Evolutionary conservation across 2,329 filamentous ascomycete genomes (phyloP).

Genomic region (Ophiostoma angusticollis): DNA sequence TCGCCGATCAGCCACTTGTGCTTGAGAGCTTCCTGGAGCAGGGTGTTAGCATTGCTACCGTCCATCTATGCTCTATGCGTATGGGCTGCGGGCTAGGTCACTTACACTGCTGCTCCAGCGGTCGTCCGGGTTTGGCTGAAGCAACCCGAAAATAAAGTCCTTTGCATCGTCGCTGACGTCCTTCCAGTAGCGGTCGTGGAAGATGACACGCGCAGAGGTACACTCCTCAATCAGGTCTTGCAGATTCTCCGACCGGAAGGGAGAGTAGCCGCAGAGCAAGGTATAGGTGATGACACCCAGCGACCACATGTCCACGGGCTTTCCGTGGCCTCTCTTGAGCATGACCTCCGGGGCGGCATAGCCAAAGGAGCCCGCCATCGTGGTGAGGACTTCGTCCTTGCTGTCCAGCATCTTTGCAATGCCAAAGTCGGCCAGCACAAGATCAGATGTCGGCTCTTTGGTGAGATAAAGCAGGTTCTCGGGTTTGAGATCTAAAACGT

Average conservation of each 20-base stretch:
- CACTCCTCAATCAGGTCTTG: slow-evolving; percentile 92
- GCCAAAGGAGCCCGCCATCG: slow-evolving; percentile 96
- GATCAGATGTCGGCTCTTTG: slow-evolving; percentile 59
- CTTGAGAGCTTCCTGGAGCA: slow-evolving; percentile 53
- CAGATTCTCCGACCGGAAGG: slow-evolving; percentile 90
- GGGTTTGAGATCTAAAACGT: slow-evolving; percentile 71
- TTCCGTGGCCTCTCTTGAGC: slow-evolving; percentile 94
- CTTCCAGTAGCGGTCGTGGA: slow-evolving; percentile 97
- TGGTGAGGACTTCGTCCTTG: slow-evolving; percentile 83
- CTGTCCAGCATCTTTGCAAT: slow-evolving; percentile 96
- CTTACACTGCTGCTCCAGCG: slow-evolving; percentile 66
- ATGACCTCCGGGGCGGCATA: slow-evolving; percentile 98
- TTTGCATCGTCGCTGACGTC: slow-evolving; percentile 94
- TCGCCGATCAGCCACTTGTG: slow-evolving; percentile 86
- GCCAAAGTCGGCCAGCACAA: slow-evolving; percentile 93
- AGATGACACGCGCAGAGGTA: slow-evolving; percentile 68
- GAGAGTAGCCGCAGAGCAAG: slow-evolving; percentile 92
- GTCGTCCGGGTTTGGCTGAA: slow-evolving; percentile 65
- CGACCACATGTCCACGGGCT: slow-evolving; percentile 99
- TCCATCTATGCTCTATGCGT: no score
- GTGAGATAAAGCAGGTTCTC: slow-evolving; percentile 95
- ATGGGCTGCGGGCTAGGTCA: no score
- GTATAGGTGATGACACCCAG: slow-evolving; percentile 98
- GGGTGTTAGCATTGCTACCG: background rate
- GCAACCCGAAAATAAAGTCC: slow-evolving; percentile 73